Evolutionary conservation across 1,284 basidiomycete genomes (phyloP), one percentile per base, ranked within the genome.

Genomic region (Vanrija sp.): DNA sequence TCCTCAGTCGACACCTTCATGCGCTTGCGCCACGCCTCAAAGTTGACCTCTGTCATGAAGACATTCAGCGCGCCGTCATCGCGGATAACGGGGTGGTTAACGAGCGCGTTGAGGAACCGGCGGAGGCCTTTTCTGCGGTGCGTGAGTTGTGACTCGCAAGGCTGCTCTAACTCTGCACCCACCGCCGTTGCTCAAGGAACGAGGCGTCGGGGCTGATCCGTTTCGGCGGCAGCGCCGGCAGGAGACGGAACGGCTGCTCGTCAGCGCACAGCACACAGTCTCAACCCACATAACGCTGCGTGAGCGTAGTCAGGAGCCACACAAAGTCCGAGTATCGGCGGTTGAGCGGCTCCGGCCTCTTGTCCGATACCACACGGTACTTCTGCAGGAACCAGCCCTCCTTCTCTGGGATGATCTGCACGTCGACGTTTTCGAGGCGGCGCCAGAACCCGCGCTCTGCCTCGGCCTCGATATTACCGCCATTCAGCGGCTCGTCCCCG

Each of bases 201-300:
- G 83, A 80, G 47, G 89, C 88, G 69, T 95, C 92, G 47, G 89
- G 86, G 71, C 89, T 88, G 58, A 96, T 81, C 45, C 90, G 83
- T 74, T 97, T 97, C 0, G 93, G 93, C 9, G 93, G 93, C 38
- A 96, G 78, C 2, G 84, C 78, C n/a, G 90, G 86, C 58, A 95
- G 81, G n/a, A 96, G 78, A 38, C 93, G 84, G 82, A 96, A 96
- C 0, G 93, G 92, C 79, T 97, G 91, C 49, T 85, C 80, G 21
- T 51, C 25, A 57, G 51, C 38, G 12, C 4, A 28, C 8, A 38
- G 10, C 9, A 6, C 19, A 15, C 34, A 5, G 10, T 34, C 34
- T 14, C n/a, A 8, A 64, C 73, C 65, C 49, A 77, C 75, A 58
- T 77, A 77, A 49, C 78, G 73, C 51, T 75, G 73, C 16, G 84